These are phyloP conservation scores for Geotrichum histeridarum DNA, from an alignment of 1,139 yeast genomes.

Conservation along the genomic window DNA sequence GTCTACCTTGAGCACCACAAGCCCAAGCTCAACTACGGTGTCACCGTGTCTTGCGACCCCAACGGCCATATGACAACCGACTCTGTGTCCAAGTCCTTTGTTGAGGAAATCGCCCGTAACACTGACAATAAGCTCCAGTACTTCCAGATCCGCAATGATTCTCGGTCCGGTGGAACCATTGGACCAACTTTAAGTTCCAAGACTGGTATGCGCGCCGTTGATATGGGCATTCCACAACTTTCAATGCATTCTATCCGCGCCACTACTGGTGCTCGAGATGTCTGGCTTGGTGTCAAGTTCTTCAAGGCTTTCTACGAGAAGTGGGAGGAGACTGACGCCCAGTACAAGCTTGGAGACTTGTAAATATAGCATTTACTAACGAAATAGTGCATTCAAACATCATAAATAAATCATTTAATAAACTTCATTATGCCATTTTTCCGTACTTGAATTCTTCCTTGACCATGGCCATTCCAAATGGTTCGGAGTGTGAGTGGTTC, in stretches of 20 bases:
- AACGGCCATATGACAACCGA: constrained; percentile 82
- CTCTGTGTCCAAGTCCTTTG: constrained; percentile 59
- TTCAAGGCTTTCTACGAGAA: constrained; percentile 63
- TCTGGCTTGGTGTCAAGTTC: constrained; percentile 57
- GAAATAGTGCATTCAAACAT: no score
- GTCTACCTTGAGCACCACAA: constrained; percentile 68
- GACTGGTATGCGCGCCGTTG: constrained; percentile 82
- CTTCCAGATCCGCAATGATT: constrained; percentile 65
- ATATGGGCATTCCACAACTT: constrained; percentile 86
- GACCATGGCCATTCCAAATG: no score
- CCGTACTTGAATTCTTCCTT: neutral
- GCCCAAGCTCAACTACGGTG: constrained; percentile 74
- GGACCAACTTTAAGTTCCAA: constrained; percentile 88
- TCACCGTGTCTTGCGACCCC: constrained; percentile 65
- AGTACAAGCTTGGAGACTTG: constrained; percentile 33
- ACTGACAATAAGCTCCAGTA: constrained; percentile 61
- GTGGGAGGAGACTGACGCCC: constrained; percentile 38
- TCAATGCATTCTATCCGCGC: constrained; percentile 96
- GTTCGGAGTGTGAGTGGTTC: no score
- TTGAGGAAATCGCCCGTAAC: constrained; percentile 57
- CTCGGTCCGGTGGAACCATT: constrained; percentile 93
- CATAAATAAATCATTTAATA: no score
- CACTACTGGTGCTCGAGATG: constrained; percentile 83
- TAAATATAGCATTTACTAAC: constrained; percentile 15
- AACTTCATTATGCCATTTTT: neutral